Evolutionary conservation across 169 alveolate genomes (phyloP).

Genomic region (Haemoproteus tartakovskyi): DNA sequence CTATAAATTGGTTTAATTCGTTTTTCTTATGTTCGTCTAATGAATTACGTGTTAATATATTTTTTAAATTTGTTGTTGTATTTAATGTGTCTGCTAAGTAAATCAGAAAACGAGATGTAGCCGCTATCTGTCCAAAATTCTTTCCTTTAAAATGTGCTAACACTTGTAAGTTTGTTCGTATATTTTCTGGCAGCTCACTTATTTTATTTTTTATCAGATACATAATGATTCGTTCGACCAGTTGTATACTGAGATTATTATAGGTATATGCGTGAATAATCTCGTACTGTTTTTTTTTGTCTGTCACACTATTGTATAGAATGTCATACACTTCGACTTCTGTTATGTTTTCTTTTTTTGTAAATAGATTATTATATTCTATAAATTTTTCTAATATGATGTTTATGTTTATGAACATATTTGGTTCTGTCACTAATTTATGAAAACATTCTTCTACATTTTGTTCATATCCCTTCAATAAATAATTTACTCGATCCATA

Average conservation of each 20-base stretch:
- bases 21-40: too few species aligned
- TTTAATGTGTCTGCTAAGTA: too few species aligned
- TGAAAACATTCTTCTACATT: conserved; percentile 28
- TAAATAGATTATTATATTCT: conserved; percentile 37
- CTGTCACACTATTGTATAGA: conserved; percentile 10
- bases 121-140: conserved; percentile 8
- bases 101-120: conserved; percentile 4
- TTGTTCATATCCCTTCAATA: conserved; percentile 53
- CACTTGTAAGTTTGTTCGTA: conserved; percentile 13
- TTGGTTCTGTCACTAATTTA: conserved; percentile 6
- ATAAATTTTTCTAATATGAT: conserved; percentile 32
- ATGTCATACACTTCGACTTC: conserved; percentile 48
- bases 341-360: conserved; percentile 31
- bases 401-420: not conserved
- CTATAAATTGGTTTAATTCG: too few species aligned
- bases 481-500: conserved; percentile 41
- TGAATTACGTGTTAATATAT: too few species aligned
- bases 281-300: conserved; percentile 47
- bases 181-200: not conserved
- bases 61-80: too few species aligned
- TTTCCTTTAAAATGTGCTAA: conserved; percentile 24
- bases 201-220: conserved; percentile 9
- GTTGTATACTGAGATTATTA: conserved; percentile 37
- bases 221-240: conserved; percentile 8
- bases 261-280: conserved; percentile 61